Evolutionary conservation across 345 rosid genomes (phyloP), one percentile per base, ranked within the genome.

Genomic region (Brassica rapa): DNA sequence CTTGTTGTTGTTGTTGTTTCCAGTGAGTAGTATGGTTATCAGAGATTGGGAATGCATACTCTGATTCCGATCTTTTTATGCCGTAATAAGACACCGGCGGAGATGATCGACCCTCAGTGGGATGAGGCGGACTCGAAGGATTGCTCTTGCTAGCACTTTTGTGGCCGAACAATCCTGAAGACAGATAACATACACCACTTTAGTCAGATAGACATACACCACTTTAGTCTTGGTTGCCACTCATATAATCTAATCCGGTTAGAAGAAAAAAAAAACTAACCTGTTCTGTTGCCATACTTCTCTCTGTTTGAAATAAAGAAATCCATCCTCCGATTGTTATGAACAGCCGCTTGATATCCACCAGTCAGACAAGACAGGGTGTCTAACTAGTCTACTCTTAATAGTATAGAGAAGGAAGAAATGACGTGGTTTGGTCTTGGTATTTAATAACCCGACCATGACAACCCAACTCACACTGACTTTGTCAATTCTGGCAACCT

Each of bases 81-180:
- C 77, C 67, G 6, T 46, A 68, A 73, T 2, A 35, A 61, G 73
- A 23, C 6, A 43, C 61, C 0, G 77, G 62, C 19, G 35, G 72
- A 39, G 82, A 67, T 21, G 82, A 67, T 6, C 24, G 29, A 43
- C 24, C 73, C 16, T 73, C 46, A 0, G 65, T 0, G 3, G 30
- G 70, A 66, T 79, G 82, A 67, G 78, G 77, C 46, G 82, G 82
- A 64, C 74, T 79, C 2, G 78, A 73, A 49, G 82, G 82, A 10
- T 73, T 79, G 70, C 82, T 79, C 70, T 73, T 79, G 60, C 78
- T 79, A 4, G 63, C 69, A 72, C 30, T 72, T 72, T 43, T 79
- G 57, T 67, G 72, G 29, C 70, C 19, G 0, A 73, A 66, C 59
- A 79, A 61, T 11, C 78, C 82, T 73, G 70, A 11, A 64, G 19